Percentiles rank a stretch among this genome's conserved stretches.
These are phyloP conservation scores for Botryobasidium botryosum DNA, from an alignment of 768 basidiomycete genomes.

Conservation along the genomic window DNA sequence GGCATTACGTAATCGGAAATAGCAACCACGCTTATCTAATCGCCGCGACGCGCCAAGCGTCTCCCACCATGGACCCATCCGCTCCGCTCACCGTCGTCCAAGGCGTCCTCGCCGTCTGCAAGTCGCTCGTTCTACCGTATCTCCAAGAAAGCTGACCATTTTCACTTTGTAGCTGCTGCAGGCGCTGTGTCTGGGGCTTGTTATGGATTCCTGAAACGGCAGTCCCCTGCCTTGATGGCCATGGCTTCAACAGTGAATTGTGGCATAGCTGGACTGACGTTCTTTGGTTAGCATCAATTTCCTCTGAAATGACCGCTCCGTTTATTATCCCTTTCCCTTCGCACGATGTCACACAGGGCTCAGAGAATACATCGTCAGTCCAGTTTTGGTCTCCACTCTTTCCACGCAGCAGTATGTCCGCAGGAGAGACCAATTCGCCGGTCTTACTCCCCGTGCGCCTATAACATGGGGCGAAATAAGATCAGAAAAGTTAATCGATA, in stretches of 20 bases:
- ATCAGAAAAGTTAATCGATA: constrained; percentile 46
- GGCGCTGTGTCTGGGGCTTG: constrained; percentile 32
- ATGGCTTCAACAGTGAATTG: constrained; percentile 53
- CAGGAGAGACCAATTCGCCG: constrained; percentile 22
- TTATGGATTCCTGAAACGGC: constrained; percentile 31
- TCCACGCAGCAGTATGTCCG: constrained; percentile 31
- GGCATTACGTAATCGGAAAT: too few species aligned
- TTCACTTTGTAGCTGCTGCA: constrained; percentile 39
- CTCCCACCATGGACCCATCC: too few species aligned
- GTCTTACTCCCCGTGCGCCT: constrained; percentile 6
- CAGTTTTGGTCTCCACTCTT: constrained; percentile 32
- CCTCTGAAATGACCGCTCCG: background rate
- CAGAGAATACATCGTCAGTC: constrained; percentile 61
- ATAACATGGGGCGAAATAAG: constrained; percentile 36
- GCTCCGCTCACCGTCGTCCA: too few species aligned
- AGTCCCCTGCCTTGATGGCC: constrained; percentile 33
- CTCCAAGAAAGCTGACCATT: too few species aligned
- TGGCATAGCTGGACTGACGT: constrained; percentile 50
- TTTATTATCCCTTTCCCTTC: background rate
- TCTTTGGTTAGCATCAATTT: constrained; percentile 45
- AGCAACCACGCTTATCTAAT: too few species aligned
- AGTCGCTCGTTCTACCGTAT: too few species aligned
- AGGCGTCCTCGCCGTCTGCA: too few species aligned
- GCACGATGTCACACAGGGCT: constrained; percentile 28
- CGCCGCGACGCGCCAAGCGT: too few species aligned